Evolutionary conservation across 495 filamentous ascomycete species (phyloP).

Genomic region (Amorphotheca resinae): DNA sequence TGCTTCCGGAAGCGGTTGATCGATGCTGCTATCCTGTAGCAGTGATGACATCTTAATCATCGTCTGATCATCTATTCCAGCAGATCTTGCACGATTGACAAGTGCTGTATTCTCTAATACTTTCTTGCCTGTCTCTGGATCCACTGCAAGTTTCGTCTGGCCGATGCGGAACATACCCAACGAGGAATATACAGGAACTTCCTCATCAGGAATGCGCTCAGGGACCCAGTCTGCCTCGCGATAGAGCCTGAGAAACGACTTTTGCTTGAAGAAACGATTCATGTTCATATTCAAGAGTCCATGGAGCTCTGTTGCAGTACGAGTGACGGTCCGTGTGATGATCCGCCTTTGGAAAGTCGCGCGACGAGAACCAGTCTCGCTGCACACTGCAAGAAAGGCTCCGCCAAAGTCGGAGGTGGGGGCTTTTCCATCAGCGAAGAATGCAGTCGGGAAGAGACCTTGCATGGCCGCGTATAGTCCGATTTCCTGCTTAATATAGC

Average conservation of each 20-base stretch:
- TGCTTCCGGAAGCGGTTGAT: background rate
- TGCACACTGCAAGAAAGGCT: background rate
- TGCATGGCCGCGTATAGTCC: conserved; percentile 17
- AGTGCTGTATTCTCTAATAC: conserved; percentile 24
- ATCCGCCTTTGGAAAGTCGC: background rate
- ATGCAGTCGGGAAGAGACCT: conserved; percentile 13
- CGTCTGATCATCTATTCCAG: conserved; percentile 15
- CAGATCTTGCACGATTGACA: conserved; percentile 19
- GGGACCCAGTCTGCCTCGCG: conserved; percentile 20
- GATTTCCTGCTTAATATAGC: conserved; percentile 24
- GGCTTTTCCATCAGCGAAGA: conserved; percentile 24
- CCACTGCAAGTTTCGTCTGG: conserved; percentile 18
- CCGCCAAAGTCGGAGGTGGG: conserved; percentile 22
- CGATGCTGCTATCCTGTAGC: background rate
- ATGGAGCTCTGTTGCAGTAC: conserved; percentile 1
- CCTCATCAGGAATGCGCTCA: conserved; percentile 22
- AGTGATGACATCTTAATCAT: conserved; percentile 9
- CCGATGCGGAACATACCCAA: conserved; percentile 17
- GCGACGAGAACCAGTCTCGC: conserved; percentile 1
- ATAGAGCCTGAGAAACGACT: conserved; percentile 20
- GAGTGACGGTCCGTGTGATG: background rate
- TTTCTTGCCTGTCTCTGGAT: conserved; percentile 21
- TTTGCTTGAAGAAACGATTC: conserved; percentile 25
- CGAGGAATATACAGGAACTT: conserved; percentile 16
- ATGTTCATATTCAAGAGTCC: conserved; percentile 1